phyloP scores from a whole-genome alignment of 23 red algal species.

The Pyropia haitanensis region DNA sequence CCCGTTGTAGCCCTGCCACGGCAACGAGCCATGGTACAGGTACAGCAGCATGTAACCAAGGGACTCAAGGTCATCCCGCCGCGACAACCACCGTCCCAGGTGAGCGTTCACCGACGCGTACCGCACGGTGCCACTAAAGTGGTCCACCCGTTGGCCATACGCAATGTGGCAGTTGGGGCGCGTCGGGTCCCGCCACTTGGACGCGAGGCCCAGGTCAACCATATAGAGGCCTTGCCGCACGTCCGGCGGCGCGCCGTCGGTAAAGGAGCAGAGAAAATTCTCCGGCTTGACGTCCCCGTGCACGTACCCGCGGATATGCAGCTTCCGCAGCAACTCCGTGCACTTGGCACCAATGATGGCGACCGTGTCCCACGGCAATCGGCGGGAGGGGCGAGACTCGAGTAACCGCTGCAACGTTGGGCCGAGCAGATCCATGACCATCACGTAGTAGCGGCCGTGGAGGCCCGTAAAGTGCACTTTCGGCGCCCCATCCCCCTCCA shows the following conservation, averaged over 20 bases:
- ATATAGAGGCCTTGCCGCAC: conserved; percentile 65
- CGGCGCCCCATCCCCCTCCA: conserved; percentile 81
- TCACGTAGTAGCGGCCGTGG: conserved; percentile 90
- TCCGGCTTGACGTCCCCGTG: conserved; percentile 99
- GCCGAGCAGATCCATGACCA: conserved; percentile 96
- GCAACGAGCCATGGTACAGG: conserved; percentile 75
- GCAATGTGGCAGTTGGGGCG: conserved; percentile 68
- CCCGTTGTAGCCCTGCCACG: conserved; percentile 91
- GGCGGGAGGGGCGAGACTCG: conserved; percentile 54
- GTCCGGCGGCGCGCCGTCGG: conserved; percentile 19
- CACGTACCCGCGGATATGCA: conserved; percentile 81
- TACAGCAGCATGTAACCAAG: conserved; percentile 96
- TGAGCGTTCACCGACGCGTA: conserved; percentile 98
- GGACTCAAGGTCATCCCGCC: conserved; percentile 91
- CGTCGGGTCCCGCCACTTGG: conserved; percentile 59
- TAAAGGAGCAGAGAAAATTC: conserved; percentile 85
- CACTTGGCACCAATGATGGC: conserved; percentile 77
- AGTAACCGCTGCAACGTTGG: conserved; percentile 82
- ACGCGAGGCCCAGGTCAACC: conserved; percentile 91
- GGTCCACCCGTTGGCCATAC: conserved; percentile 94
- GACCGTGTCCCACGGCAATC: conserved; percentile 69
- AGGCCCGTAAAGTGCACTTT: conserved; percentile 84
- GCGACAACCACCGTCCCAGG: conserved; percentile 63
- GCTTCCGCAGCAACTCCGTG: conserved; percentile 61
- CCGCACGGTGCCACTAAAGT: conserved; percentile 91